These are phyloP conservation scores for Carallia brachiata DNA, from an alignment of 345 rosid genomes.

Conservation along the genomic window DNA sequence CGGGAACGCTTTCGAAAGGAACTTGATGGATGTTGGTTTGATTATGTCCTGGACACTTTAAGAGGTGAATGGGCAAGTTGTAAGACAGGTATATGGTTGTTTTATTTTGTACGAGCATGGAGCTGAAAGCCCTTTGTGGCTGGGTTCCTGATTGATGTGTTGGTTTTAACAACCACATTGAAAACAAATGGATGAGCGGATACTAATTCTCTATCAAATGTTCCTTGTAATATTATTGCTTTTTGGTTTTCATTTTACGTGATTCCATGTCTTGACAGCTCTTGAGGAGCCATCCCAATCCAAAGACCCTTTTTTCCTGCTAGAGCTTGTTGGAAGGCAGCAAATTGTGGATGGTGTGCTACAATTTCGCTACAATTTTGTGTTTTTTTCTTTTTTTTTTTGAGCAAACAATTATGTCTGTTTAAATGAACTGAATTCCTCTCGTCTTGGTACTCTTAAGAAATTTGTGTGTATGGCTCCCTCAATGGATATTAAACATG, in stretches of 20 bases:
- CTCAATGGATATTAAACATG: not conserved
- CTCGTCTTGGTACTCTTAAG: not conserved
- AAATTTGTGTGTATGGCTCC: not conserved
- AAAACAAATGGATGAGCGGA: not conserved
- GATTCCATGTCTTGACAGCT: constrained; percentile 33
- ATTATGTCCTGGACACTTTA: constrained; percentile 34
- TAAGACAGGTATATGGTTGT: constrained; percentile 37
- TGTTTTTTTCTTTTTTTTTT: too few species aligned
- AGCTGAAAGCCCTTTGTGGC: constrained; percentile 1
- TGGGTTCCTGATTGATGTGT: not conserved
- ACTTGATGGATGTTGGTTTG: constrained; percentile 68
- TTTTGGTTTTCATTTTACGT: constrained; percentile 8
- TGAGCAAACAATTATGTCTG: not conserved
- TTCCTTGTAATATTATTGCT: not conserved
- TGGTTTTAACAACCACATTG: not conserved
- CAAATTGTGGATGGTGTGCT: constrained; percentile 32
- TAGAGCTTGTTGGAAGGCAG: constrained; percentile 43
- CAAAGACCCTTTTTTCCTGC: constrained; percentile 47
- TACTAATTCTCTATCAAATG: not conserved
- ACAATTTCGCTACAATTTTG: not conserved
- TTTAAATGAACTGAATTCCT: not conserved
- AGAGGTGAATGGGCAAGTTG: constrained; percentile 49
- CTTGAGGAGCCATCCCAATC: constrained; percentile 41
- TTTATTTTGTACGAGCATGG: not conserved
- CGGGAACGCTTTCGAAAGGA: constrained; percentile 41